Evolutionary conservation across 2,329 filamentous ascomycete genomes (phyloP), one percentile per base, ranked within the genome.

Genomic region (Talaromyces verruculosus): DNA sequence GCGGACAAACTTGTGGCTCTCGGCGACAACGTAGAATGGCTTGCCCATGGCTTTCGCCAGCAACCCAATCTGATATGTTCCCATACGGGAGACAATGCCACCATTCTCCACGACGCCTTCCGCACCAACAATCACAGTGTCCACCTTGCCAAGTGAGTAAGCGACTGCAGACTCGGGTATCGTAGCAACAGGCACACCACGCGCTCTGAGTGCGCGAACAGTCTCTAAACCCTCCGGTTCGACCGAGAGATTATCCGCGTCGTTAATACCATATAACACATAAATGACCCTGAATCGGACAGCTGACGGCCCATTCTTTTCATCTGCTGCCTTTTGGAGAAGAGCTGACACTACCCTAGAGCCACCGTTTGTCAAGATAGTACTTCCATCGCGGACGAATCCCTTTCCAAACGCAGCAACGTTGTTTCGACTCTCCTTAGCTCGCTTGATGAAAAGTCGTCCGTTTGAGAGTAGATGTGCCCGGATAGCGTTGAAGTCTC

Each of bases 1-100:
- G 72, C 93, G 86, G 55, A 96, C 92, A 75, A 99, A 97, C 81
- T 99, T 99, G 83, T 99, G 95, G 72, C 91, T 96, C 82, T 99
- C 95, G 0, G 91, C 91, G 5, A 95, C 93, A 19, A 97, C 93
- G 74, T 96, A 97, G 71, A 98, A 92, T 0, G 91, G 91, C 68
- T 91, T 89, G 45, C 89, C 87, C 68, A 86, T 85, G 15, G 85
- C 85, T 72, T 89, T 89, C 5, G 93, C 93, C 62, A 97, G 82
- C 71, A 92, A 82, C 1, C 92, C 93, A 71, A 98, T 89, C 81
- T 97, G 93, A 71, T 91, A 94, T 3, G 88, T 89, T 30, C 94
- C 94, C 80, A 98, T 86, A 59, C 93, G 84, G 28, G 91, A 94
- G 71, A 99, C 91, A 71, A 98, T 90, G 43, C 94, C 94, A 60